phyloP scores from a whole-genome alignment of 768 basidiomycete species.

The Rhodotorula babjevae region DNA sequence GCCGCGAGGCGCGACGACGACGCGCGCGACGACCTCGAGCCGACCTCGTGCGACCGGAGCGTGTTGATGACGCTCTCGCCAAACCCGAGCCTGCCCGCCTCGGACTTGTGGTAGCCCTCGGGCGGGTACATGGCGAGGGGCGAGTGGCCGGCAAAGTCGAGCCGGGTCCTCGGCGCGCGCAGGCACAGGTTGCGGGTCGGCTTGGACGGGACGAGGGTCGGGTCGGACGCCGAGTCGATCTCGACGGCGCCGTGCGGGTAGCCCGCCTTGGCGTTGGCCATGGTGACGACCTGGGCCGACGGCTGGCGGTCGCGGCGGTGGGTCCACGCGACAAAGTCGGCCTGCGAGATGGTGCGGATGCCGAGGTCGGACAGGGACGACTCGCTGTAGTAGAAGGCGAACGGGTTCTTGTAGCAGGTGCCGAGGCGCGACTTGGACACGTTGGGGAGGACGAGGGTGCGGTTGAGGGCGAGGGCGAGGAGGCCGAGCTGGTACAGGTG shows the following conservation, averaged over 20 bases:
- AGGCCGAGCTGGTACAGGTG: conserved; percentile 57
- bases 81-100: conserved; percentile 29
- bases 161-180: conserved; percentile 32
- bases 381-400: conserved; percentile 54
- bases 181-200: conserved; percentile 44
- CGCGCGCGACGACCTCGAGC: conserved; percentile 23
- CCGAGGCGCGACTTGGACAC: conserved; percentile 59
- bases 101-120: conserved; percentile 37
- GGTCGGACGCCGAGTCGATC: conserved; percentile 40
- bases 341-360: conserved; percentile 47
- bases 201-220: conserved; percentile 36
- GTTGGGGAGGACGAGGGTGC: conserved; percentile 61
- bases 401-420: conserved; percentile 54
- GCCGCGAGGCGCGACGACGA: background rate
- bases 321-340: conserved; percentile 51
- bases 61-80: conserved; percentile 43
- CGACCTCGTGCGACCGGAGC: conserved; percentile 36
- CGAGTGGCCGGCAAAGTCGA: conserved; percentile 41
- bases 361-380: conserved; percentile 45
- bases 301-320: conserved; percentile 44
- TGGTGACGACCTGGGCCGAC: conserved; percentile 49
- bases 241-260: conserved; percentile 40
- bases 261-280: conserved; percentile 39
- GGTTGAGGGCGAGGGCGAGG: conserved; percentile 55
- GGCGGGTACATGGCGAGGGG: conserved; percentile 41